Evolutionary conservation across 805 yeast species (phyloP), one percentile per base, ranked within the genome.

Genomic region (Candida coquimbonensis): DNA sequence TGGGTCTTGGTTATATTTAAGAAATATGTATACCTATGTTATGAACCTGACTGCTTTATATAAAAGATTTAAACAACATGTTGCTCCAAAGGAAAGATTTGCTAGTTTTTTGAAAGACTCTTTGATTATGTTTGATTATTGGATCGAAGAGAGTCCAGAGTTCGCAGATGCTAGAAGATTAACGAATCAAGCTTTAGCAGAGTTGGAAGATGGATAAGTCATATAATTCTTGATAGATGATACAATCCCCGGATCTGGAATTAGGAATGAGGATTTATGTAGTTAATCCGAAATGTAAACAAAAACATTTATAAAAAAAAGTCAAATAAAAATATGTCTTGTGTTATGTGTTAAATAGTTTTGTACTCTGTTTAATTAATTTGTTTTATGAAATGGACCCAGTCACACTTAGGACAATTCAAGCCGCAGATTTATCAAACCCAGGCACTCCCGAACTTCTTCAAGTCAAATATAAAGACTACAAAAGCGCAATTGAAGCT

Each of bases 401-500:
- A 32, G 14, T n/a, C 5, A 32, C 34, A n/a, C n/a, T 16, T 5
- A 32, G 16, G 9, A 32, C 31, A 9, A 29, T 7, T 4, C 3
- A 29, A 29, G 4, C 9, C 31, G 9, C 13, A 29, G 13, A 29
- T 11, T 7, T 3, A 11, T 2, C 13, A 5, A 11, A 29, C 31
- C 31, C 3, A 29, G 31, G 13, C 14, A 12, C 31, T 1, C 47
- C 47, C 3, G 46, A 40, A 35, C 19, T 41, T 27, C 35, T 47
- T 6, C 53, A 50, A n/a, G 54, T 56, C 36, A 57, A 53, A 38
- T 56, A 59, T 25, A 53, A 54, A 42, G 58, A 61, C 45, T 59
- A 57, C 31, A 51, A 59, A 39, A 53, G 61, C 40, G 67, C 67
- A 1, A 40, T 63, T 9, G 65, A 60, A 33, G 70, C 70, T 40